Evolutionary conservation across 768 basidiomycete genomes (phyloP).

Genomic region (Mycena vitilis): DNA sequence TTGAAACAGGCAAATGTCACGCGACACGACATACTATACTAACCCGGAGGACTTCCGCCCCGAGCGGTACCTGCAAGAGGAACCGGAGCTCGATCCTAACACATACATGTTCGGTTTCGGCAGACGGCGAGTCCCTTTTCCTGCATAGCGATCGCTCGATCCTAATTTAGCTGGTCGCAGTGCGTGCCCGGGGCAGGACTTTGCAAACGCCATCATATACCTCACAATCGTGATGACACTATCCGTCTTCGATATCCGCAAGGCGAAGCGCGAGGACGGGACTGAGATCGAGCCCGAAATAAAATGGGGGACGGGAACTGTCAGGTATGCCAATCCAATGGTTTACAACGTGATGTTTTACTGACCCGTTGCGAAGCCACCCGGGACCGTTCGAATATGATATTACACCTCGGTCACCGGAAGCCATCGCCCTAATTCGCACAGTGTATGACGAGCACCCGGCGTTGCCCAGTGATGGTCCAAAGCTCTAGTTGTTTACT

Average conservation of each 20-base stretch:
- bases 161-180: constrained; percentile 6
- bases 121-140: constrained; percentile 44
- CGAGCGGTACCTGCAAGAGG: constrained; percentile 49
- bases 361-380: constrained; percentile 30
- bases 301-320: constrained; percentile 51
- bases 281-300: constrained; percentile 47
- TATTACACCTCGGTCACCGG: constrained; percentile 38
- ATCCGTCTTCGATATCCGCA: constrained; percentile 42
- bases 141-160: neutral
- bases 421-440: constrained; percentile 38
- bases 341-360: no score
- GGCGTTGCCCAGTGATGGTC: constrained; percentile 37
- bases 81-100: constrained; percentile 50
- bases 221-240: constrained; percentile 43
- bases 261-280: constrained; percentile 39
- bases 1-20: constrained; percentile 40
- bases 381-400: constrained; percentile 41
- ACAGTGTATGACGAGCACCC: constrained; percentile 33
- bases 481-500: constrained; percentile 25
- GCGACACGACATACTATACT: constrained; percentile 39
- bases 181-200: constrained; percentile 45
- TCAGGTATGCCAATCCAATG: constrained; percentile 41
- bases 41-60: constrained; percentile 47
- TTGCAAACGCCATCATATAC: constrained; percentile 44
- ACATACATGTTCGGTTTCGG: constrained; percentile 60